phyloP scores from a whole-genome alignment of 202 grass and related monocot species.

The Dendrocalamus latiflorus region DNA sequence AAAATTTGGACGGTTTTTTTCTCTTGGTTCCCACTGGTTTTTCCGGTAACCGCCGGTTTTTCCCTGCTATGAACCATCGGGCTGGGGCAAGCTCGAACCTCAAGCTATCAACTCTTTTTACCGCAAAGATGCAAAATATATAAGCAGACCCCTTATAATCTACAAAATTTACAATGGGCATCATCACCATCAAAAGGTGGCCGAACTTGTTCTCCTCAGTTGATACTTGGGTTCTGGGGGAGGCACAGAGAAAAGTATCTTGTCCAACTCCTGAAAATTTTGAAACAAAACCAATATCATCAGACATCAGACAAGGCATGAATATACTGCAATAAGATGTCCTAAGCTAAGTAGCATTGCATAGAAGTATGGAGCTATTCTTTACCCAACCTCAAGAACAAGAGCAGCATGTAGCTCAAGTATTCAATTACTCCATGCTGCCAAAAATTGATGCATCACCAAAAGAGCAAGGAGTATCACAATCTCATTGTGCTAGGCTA shows the following conservation, averaged over 20 bases:
- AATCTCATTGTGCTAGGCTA: neutral
- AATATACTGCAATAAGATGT: neutral
- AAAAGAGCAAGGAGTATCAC: neutral
- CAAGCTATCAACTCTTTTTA: conserved; percentile 35
- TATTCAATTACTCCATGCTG: conserved; percentile 14
- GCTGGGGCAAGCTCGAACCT: conserved; percentile 1
- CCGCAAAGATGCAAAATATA: conserved; percentile 13
- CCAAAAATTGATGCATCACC: neutral
- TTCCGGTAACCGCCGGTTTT: too few species aligned
- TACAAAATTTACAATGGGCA: conserved; percentile 60
- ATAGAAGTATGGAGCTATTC: neutral
- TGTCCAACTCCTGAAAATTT: conserved; percentile 60
- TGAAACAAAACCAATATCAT: neutral
- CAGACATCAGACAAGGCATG: neutral
- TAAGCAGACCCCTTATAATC: conserved; percentile 39
- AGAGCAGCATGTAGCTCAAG: conserved; percentile 7
- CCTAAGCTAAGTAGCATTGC: neutral
- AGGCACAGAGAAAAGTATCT: conserved; percentile 38
- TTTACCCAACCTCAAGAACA: conserved; percentile 18
- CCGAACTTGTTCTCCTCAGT: conserved; percentile 61
- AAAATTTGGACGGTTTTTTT: too few species aligned
- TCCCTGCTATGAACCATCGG: neutral
- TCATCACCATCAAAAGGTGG: conserved; percentile 28
- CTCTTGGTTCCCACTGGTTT: too few species aligned
- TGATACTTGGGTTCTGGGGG: conserved; percentile 58